Evolutionary conservation across 331 rosid species (phyloP), one percentile per base, ranked within the genome.

Genomic region (Malus hybrid): DNA sequence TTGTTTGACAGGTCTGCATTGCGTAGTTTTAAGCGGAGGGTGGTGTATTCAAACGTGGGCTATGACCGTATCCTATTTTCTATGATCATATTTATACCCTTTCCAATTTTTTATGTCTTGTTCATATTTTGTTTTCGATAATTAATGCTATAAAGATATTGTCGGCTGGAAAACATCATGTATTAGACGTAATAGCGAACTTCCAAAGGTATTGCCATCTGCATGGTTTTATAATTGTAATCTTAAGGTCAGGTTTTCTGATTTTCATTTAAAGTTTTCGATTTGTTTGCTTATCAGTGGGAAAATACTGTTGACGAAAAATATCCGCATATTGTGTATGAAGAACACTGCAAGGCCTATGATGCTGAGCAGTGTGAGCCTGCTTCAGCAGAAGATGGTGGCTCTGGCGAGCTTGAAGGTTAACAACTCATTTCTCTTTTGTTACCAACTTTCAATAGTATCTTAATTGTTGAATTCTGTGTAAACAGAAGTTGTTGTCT

Each of bases 161-260:
- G 99, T 95, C 74, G 99, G 99, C 80, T 95, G 99, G 99, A 92
- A 98, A 90, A 95, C 99, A 71, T 88, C 99, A 58, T 82, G 84
- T 67, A 95, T 95, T 77, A 81, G 99, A 76, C 90, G 96, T 39
- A 80, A 84, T 56, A 78, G 74, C 68, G 99, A 95, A 74, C 92
- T 92, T 76, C 98, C 98, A 19, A 90, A 89, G 97, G 99, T 95
- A 84, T 66, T 62, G 39, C 75, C 63, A 10, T 66, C 34, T 72
- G 50, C 82, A 56, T 70, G 11, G 36, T 79, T 71, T 64, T 74
- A 8, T 57, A 5, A 32, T 44, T 36, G 76, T 82, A 61, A 50
- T 50, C 6, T 50, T 50, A 50, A 50, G 68, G 48, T 79, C 28
- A 46, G 64, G 60, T 60, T 60, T 50, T 71, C 73, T 69, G 22